phyloP scores from a whole-genome alignment of 164 flowering plant genomes.

The Aristolochia contorta region DNA sequence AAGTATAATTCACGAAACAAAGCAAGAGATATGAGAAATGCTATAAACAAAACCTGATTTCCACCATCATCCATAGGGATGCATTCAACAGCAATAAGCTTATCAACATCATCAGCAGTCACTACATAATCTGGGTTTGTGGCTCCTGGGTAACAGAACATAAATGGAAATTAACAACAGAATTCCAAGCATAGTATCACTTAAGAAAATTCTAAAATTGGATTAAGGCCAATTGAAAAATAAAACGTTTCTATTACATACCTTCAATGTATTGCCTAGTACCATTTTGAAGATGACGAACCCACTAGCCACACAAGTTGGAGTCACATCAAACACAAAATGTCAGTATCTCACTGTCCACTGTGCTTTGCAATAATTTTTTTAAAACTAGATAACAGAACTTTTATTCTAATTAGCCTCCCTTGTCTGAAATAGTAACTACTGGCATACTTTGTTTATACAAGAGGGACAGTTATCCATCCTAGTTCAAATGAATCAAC shows the following conservation, averaged over 20 bases:
- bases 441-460: too few relatives aligned
- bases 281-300: slow-evolving; percentile 91
- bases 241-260: slow-evolving; percentile 14
- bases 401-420: too few relatives aligned
- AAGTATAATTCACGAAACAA: background rate
- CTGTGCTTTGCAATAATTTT: too few relatives aligned
- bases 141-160: slow-evolving; percentile 49
- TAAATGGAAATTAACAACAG: background rate
- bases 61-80: slow-evolving; percentile 91
- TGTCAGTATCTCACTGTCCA: background rate
- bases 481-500: too few relatives aligned
- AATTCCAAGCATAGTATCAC: background rate
- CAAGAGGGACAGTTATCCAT: background rate
- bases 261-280: slow-evolving; percentile 88
- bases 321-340: slow-evolving; percentile 2
- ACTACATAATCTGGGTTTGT: slow-evolving; percentile 94
- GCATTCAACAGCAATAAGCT: slow-evolving; percentile 87
- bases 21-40: background rate
- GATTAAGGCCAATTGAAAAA: too few relatives aligned
- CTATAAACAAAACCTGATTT: slow-evolving; percentile 47
- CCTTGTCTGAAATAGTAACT: too few relatives aligned
- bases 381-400: too few relatives aligned
- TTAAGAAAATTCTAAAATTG: too few relatives aligned
- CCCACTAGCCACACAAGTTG: slow-evolving; percentile 51
- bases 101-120: slow-evolving; percentile 95